These are phyloP conservation scores for Mrakia frigida DNA, from an alignment of 768 basidiomycete genomes.

Conservation along the genomic window DNA sequence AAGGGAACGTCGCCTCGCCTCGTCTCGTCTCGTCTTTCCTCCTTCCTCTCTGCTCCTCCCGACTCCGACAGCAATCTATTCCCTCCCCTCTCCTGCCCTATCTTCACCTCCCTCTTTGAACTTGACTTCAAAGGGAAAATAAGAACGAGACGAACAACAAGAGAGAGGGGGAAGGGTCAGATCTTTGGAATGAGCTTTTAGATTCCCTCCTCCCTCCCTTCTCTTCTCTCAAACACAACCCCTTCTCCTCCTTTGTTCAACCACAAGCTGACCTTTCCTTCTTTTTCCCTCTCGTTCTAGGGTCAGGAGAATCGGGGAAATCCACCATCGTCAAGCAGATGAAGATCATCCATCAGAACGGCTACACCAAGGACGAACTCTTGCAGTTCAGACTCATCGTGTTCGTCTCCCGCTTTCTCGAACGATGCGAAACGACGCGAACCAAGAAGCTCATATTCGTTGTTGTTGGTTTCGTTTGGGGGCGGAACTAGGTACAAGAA, in stretches of 20 bases:
- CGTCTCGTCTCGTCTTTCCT: too few relatives aligned
- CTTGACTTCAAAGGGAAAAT: too few relatives aligned
- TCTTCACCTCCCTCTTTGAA: too few relatives aligned
- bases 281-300: conserved; percentile 46
- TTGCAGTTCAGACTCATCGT: conserved; percentile 70
- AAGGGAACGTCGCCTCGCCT: too few relatives aligned
- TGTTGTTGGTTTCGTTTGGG: too few relatives aligned
- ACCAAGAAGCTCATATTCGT: too few relatives aligned
- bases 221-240: conserved; percentile 18
- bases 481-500: conserved; percentile 46
- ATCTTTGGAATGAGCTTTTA: neutral
- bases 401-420: conserved; percentile 48
- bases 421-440: too few relatives aligned
- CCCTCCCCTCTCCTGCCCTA: too few relatives aligned
- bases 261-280: neutral
- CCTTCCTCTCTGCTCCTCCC: too few relatives aligned
- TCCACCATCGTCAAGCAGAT: conserved; percentile 96
- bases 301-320: conserved; percentile 92
- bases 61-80: too few relatives aligned
- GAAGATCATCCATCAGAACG: conserved; percentile 95
- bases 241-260: neutral
- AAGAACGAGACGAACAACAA: too few relatives aligned
- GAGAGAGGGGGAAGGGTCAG: neutral
- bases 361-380: conserved; percentile 73
- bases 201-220: neutral